phyloP scores from a whole-genome alignment of 2,329 filamentous ascomycete genomes.

The Stylonectria norvegica region DNA sequence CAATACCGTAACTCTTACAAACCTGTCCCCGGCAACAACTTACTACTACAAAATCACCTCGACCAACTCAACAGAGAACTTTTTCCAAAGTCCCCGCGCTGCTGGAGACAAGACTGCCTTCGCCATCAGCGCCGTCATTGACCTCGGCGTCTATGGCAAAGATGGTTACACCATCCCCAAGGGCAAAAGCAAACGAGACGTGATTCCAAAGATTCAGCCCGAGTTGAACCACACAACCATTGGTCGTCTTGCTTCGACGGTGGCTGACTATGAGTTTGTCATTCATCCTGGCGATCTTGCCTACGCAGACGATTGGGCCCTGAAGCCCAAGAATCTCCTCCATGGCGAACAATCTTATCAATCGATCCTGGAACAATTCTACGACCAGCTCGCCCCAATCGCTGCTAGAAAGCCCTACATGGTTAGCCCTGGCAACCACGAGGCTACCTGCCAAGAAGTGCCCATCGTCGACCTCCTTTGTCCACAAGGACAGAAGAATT shows the following conservation, averaged over 20 bases:
- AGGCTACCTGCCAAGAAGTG: conserved; percentile 50
- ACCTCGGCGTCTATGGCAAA: conserved; percentile 47
- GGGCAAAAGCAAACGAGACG: conserved; percentile 44
- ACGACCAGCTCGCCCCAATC: conserved; percentile 39
- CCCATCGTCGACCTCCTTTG: conserved; percentile 37
- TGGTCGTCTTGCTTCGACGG: conserved; percentile 46
- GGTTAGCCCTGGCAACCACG: conserved; percentile 51
- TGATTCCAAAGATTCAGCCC: conserved; percentile 47
- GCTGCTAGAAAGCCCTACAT: conserved; percentile 51
- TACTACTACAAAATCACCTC: conserved; percentile 61
- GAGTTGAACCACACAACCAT: conserved; percentile 59
- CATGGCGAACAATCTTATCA: conserved; percentile 51
- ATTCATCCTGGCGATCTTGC: conserved; percentile 54
- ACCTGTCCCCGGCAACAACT: conserved; percentile 48
- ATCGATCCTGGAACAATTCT: conserved; percentile 56
- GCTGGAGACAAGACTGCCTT: conserved; percentile 55
- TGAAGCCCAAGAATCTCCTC: conserved; percentile 43
- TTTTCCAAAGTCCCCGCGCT: conserved; percentile 51
- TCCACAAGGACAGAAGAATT: conserved; percentile 54
- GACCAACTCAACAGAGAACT: conserved; percentile 50
- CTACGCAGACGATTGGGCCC: conserved; percentile 58
- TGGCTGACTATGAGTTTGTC: conserved; percentile 54
- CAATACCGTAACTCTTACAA: conserved; percentile 45
- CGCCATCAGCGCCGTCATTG: conserved; percentile 46
- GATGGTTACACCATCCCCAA: conserved; percentile 32